phyloP scores from a whole-genome alignment of 257 asterid genomes.

The Solanum infundibuliforme region DNA sequence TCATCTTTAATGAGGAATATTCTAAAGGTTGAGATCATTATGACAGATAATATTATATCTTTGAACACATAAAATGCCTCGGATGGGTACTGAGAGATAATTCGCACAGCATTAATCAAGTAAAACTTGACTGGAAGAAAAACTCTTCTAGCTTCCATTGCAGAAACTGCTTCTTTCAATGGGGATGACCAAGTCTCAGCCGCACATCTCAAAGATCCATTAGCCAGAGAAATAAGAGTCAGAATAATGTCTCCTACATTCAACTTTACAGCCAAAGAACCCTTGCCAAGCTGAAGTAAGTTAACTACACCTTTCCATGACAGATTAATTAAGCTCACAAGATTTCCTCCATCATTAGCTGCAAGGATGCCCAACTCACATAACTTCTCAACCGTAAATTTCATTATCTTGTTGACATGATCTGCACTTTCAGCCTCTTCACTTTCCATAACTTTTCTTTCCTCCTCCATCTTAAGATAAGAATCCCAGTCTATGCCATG shows the following conservation, averaged over 20 bases:
- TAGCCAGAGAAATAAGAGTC: conserved; percentile 72
- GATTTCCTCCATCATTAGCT: conserved; percentile 89
- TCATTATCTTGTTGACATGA: conserved; percentile 43
- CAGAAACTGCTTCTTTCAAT: conserved; percentile 36
- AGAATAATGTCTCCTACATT: conserved; percentile 47
- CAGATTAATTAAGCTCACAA: conserved; percentile 68
- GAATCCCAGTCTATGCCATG: conserved; percentile 62
- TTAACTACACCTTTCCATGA: conserved; percentile 97
- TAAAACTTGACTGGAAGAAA: conserved; percentile 90
- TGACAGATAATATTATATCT: conserved; percentile 57
- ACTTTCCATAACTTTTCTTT: conserved; percentile 17
- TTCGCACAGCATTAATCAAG: conserved; percentile 85
- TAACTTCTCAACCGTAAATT: conserved; percentile 46
- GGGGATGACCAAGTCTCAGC: conserved; percentile 67
- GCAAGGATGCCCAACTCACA: conserved; percentile 85
- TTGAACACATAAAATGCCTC: conserved; percentile 59
- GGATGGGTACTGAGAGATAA: conserved; percentile 69
- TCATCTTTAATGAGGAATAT: conserved; percentile 54
- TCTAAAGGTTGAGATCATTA: conserved; percentile 59
- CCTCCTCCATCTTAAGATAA: conserved; percentile 15
- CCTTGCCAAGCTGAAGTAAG: conserved; percentile 84
- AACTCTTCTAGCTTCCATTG: conserved; percentile 71
- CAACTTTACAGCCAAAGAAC: conserved; percentile 66
- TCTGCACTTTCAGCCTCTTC: conserved; percentile 37
- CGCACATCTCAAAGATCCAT: conserved; percentile 58